These are phyloP conservation scores for Blastosporella zonata DNA, from an alignment of 1,284 basidiomycete genomes.

Conservation along the genomic window DNA sequence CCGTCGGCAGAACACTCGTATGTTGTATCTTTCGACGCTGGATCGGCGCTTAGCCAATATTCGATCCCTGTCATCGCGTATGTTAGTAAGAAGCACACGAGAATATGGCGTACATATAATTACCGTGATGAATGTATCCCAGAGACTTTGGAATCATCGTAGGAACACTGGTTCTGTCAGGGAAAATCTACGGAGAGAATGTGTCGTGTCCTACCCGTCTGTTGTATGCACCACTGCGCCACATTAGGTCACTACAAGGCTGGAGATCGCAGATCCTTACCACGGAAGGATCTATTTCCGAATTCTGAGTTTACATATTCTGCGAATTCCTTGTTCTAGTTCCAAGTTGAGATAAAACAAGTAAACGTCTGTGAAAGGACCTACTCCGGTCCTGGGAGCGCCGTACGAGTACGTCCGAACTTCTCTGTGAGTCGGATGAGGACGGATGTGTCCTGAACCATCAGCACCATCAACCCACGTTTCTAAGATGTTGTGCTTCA, in stretches of 20 bases:
- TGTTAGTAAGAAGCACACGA: constrained; percentile 12
- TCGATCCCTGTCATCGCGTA: constrained; percentile 29
- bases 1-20: constrained; percentile 35
- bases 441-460: background rate
- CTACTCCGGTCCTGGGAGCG: constrained; percentile 42
- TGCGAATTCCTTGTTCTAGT: constrained; percentile 40
- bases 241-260: background rate
- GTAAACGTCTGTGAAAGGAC: constrained; percentile 7
- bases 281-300: constrained; percentile 34
- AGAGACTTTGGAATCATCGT: constrained; percentile 39
- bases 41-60: constrained; percentile 39
- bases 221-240: constrained; percentile 41
- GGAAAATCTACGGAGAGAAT: background rate
- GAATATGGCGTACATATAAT: constrained; percentile 6
- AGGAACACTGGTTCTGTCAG: constrained; percentile 34
- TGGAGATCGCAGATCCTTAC: constrained; percentile 20
- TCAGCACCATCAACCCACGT: constrained; percentile 25
- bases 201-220: constrained; percentile 36
- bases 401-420: constrained; percentile 46
- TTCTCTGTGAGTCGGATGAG: constrained; percentile 19
- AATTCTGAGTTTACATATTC: constrained; percentile 39
- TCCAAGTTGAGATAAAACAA: constrained; percentile 5
- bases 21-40: constrained; percentile 33
- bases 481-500: constrained; percentile 39
- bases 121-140: constrained; percentile 46